Percentiles rank a stretch among this genome's conserved stretches.
phyloP scores from a whole-genome alignment of 768 basidiomycete genomes.

The Hygrocybe punicea region DNA sequence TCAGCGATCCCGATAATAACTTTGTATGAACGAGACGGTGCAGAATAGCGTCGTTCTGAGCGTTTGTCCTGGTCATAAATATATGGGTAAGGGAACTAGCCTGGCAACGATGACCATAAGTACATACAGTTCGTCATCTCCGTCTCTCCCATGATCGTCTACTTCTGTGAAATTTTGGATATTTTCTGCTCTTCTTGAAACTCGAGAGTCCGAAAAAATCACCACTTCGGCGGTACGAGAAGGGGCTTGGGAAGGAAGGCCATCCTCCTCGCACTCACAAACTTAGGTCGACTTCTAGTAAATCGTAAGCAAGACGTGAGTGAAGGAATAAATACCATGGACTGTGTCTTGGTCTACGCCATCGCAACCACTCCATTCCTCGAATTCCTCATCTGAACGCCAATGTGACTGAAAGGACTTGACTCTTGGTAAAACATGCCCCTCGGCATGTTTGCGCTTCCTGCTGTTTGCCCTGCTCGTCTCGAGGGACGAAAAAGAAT shows the following conservation, averaged over 20 bases:
- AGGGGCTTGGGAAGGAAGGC: too few species aligned
- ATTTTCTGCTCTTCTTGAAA: too few species aligned
- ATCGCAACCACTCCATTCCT: conserved; percentile 41
- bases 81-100: background rate
- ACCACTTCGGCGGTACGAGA: too few species aligned
- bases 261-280: too few species aligned
- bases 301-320: too few species aligned
- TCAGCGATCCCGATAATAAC: conserved; percentile 69
- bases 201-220: too few species aligned
- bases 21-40: conserved; percentile 79
- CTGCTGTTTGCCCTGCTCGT: too few species aligned
- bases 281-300: too few species aligned
- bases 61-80: conserved; percentile 55
- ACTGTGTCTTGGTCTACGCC: conserved; percentile 33
- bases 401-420: background rate
- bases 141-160: background rate
- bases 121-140: background rate
- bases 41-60: conserved; percentile 72
- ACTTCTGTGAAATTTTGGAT: background rate
- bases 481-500: conserved; percentile 35
- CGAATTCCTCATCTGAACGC: conserved; percentile 24
- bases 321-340: too few species aligned
- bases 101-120: background rate
- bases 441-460: conserved; percentile 5
- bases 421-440: background rate